A percentile compares a stretch with the other conserved stretches of the same genome.
phyloP scores from a whole-genome alignment of 805 yeast genomes.

The Candida hispaniensis region DNA sequence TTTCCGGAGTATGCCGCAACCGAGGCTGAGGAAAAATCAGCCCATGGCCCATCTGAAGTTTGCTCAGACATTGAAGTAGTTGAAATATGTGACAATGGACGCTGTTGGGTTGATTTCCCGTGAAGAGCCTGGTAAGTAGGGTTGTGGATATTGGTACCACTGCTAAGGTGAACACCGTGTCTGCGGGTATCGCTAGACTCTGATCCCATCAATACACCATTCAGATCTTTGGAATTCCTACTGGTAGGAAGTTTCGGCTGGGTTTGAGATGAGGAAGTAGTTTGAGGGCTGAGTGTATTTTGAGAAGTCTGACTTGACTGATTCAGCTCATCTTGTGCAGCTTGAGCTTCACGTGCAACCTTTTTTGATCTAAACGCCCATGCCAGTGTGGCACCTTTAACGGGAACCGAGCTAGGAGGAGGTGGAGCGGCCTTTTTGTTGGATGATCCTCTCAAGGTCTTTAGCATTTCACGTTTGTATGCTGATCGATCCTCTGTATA shows the following conservation, averaged over 20 bases:
- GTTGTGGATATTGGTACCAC: too few relatives aligned
- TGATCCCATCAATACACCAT: conserved; percentile 5
- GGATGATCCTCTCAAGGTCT: conserved; percentile 16
- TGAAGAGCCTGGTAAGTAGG: conserved; percentile 14
- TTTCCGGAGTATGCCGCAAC: too few relatives aligned
- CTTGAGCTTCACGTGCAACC: conserved; percentile 3
- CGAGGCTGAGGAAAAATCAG: too few relatives aligned
- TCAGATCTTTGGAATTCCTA: conserved; percentile 7
- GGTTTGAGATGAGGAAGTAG: not conserved
- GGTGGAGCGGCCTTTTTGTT: conserved; percentile 10
- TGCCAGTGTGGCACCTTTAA: conserved; percentile 15
- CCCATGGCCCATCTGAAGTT: too few relatives aligned
- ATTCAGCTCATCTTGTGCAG: conserved; percentile 5
- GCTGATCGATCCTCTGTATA: too few relatives aligned
- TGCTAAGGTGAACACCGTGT: too few relatives aligned
- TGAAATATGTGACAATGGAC: too few relatives aligned
- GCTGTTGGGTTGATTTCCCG: conserved; percentile 4
- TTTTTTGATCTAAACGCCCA: conserved; percentile 10
- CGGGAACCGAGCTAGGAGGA: conserved; percentile 11
- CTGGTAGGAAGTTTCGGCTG: conserved; percentile 8
- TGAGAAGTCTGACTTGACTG: conserved; percentile 2
- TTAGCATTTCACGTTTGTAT: conserved; percentile 16
- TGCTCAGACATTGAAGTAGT: too few relatives aligned
- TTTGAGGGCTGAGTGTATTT: conserved; percentile 4
- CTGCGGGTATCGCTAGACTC: conserved; percentile 9